A percentile compares a stretch with the other conserved stretches of the same genome.
These are phyloP conservation scores for Globisporangium ultimum DNA, from an alignment of 352 stramenopile genomes.

Conservation along the genomic window DNA sequence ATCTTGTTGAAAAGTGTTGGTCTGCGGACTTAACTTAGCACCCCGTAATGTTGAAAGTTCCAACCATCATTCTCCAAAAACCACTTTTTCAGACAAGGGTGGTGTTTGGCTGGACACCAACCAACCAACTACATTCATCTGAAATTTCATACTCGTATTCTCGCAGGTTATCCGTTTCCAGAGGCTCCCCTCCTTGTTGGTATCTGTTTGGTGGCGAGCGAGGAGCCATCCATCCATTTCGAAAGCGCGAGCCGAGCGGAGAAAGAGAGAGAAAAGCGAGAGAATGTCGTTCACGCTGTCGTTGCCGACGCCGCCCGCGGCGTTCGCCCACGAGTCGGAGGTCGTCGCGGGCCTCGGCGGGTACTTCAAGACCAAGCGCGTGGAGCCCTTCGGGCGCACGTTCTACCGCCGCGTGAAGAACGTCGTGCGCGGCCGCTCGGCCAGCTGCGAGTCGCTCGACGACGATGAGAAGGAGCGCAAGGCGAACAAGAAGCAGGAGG, in stretches of 20 bases:
- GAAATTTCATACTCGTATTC: not conserved
- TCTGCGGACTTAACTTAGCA: too few species aligned
- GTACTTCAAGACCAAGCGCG: slow-evolving; percentile 74
- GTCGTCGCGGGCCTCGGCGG: slow-evolving; percentile 57
- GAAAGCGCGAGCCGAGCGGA: not conserved
- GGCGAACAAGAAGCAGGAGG: slow-evolving; percentile 64
- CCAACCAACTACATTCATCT: not conserved
- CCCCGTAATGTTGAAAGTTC: too few species aligned
- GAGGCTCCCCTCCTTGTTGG: not conserved
- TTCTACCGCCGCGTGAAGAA: slow-evolving; percentile 78
- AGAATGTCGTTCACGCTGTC: slow-evolving; percentile 50
- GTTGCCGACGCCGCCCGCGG: slow-evolving; percentile 50
- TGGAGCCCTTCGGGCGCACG: slow-evolving; percentile 68
- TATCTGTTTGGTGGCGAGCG: not conserved
- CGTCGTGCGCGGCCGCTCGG: slow-evolving; percentile 65
- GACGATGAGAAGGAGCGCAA: slow-evolving; percentile 58
- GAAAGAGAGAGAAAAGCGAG: too few species aligned
- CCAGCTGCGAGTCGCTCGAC: slow-evolving; percentile 72
- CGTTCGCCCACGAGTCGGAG: slow-evolving; percentile 48
- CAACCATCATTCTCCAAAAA: not conserved
- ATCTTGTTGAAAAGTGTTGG: too few species aligned
- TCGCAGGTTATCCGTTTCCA: not conserved
- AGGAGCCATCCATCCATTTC: not conserved
- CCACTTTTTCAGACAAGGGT: too few species aligned
- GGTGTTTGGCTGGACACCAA: not conserved